Evolutionary conservation across 768 basidiomycete species (phyloP).

Genomic region (Collybia mongolica): DNA sequence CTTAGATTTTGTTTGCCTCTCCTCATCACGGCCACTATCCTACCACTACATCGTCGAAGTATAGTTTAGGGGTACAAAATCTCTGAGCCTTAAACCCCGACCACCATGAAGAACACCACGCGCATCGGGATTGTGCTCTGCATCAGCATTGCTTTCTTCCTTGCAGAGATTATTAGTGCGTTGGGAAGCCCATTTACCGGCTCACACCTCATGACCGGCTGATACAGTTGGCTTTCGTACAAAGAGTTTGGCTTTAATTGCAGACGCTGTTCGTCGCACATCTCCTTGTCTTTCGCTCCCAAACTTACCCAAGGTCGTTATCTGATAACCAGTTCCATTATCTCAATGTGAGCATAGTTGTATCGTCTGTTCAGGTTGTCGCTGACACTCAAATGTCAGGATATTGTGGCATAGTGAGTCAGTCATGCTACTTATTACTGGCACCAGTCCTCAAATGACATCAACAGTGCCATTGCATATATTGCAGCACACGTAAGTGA

Average conservation of each 20-base stretch:
- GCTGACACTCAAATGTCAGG: conserved; percentile 22
- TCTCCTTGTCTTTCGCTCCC: background rate
- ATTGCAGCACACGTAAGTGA: conserved; percentile 41
- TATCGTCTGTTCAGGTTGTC: background rate
- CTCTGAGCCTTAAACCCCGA: background rate
- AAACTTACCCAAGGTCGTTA: conserved; percentile 5
- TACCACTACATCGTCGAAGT: too few species aligned
- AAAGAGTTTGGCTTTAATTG: conserved; percentile 53
- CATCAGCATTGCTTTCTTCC: conserved; percentile 47
- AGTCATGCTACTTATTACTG: background rate
- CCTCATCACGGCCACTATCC: too few species aligned
- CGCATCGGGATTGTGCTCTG: conserved; percentile 44
- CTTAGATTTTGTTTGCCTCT: background rate
- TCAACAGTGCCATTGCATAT: conserved; percentile 40
- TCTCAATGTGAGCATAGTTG: conserved; percentile 38
- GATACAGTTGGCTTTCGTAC: conserved; percentile 52
- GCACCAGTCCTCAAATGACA: background rate
- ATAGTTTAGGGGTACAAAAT: too few species aligned
- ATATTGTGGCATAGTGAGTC: conserved; percentile 46
- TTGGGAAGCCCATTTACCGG: background rate
- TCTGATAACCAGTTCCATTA: conserved; percentile 46
- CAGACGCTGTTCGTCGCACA: conserved; percentile 45
- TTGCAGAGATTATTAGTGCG: conserved; percentile 47
- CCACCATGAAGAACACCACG: conserved; percentile 45
- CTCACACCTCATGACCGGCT: background rate